A percentile compares a stretch with the other conserved stretches of the same genome.
Evolutionary conservation across 768 basidiomycete genomes (phyloP).

Genomic region (Brasilioporus rufonigricans): DNA sequence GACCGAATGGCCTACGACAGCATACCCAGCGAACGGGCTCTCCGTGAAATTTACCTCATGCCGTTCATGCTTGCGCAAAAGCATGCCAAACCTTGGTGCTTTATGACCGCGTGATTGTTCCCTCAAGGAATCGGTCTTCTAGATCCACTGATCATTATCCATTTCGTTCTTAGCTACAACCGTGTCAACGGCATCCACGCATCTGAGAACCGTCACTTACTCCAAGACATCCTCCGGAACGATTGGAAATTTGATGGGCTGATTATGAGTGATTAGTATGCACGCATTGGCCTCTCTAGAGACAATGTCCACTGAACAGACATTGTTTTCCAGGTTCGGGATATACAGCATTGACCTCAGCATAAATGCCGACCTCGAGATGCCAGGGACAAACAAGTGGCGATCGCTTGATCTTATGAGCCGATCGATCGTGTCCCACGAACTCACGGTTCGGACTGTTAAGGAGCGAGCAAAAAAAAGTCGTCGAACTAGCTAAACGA

Average conservation of each 20-base stretch:
- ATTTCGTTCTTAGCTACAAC: constrained; percentile 48
- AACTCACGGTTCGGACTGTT: constrained; percentile 61
- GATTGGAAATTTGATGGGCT: constrained; percentile 76
- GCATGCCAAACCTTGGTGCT: constrained; percentile 49
- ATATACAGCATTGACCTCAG: constrained; percentile 61
- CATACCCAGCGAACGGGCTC: constrained; percentile 47
- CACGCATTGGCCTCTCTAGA: not conserved
- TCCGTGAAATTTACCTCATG: constrained; percentile 59
- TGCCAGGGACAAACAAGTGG: constrained; percentile 79
- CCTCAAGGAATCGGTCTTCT: not conserved
- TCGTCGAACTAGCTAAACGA: constrained; percentile 68
- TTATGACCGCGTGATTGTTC: constrained; percentile 59
- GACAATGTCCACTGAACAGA: not conserved
- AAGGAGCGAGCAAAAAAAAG: constrained; percentile 64
- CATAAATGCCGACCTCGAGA: constrained; percentile 79
- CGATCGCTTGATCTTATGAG: constrained; percentile 65
- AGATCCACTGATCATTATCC: not conserved
- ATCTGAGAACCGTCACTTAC: constrained; percentile 59
- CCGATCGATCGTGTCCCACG: constrained; percentile 56
- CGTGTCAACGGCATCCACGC: constrained; percentile 75
- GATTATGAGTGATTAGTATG: constrained; percentile 82
- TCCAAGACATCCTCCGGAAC: constrained; percentile 60
- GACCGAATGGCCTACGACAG: constrained; percentile 63
- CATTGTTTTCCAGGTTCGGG: constrained; percentile 54
- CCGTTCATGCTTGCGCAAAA: constrained; percentile 61